These are phyloP conservation scores for Acanthamoeba quina DNA, from an alignment of 208 protist species.

Conservation along the genomic window DNA sequence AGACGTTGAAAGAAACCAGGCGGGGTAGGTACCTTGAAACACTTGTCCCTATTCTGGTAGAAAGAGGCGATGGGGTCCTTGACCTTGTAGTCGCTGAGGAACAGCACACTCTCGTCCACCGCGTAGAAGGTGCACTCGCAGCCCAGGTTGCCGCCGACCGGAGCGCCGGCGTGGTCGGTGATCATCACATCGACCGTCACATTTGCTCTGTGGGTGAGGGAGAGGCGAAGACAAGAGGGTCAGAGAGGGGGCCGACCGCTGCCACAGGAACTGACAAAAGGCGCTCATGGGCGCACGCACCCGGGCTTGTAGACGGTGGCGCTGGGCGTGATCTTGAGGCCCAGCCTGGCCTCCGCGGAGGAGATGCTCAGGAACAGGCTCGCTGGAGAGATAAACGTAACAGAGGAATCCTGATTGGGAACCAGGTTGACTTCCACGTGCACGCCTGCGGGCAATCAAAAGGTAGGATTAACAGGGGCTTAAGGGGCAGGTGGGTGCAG, in stretches of 20 bases:
- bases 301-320: neutral
- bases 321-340: neutral
- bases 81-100: constrained; percentile 6
- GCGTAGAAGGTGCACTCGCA: constrained; percentile 9
- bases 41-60: neutral
- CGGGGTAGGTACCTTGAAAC: neutral
- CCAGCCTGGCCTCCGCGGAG: neutral
- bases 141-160: neutral
- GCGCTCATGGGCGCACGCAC: neutral
- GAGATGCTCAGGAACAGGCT: neutral
- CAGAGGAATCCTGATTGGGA: neutral
- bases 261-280: neutral
- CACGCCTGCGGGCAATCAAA: neutral
- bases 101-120: constrained; percentile 54
- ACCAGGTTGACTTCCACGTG: constrained; percentile 56
- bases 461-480: neutral
- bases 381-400: neutral
- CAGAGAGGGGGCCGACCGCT: too few relatives aligned
- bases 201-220: neutral
- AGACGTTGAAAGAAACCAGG: neutral
- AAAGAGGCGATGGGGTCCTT: constrained; percentile 8
- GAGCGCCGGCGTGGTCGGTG: neutral
- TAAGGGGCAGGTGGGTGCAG: neutral
- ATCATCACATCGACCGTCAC: neutral
- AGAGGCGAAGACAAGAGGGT: neutral